Evolutionary conservation across 2,329 filamentous ascomycete species (phyloP).

Genomic region (Penicillium sp.): DNA sequence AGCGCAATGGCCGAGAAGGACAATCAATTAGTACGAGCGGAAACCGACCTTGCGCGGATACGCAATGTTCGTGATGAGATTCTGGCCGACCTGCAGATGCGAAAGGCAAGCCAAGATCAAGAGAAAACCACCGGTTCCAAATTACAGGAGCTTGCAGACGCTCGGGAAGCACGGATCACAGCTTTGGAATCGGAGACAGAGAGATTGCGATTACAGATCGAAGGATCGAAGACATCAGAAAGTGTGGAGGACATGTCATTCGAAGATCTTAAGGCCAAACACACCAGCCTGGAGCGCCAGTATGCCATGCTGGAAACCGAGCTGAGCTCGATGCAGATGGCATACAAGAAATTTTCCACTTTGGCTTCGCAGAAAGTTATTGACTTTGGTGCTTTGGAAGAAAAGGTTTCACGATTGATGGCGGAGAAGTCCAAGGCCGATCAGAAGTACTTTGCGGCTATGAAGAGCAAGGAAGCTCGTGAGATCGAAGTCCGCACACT

Average conservation of each 20-base stretch:
- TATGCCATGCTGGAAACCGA: constrained; percentile 84
- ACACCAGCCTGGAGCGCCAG: constrained; percentile 73
- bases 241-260: constrained; percentile 60
- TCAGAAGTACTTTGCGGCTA: constrained; percentile 94
- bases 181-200: constrained; percentile 81
- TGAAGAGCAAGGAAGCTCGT: constrained; percentile 87
- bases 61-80: constrained; percentile 83
- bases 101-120: constrained; percentile 77
- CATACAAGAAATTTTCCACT: constrained; percentile 85
- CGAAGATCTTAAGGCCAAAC: constrained; percentile 73
- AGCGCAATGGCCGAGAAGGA: constrained; percentile 74
- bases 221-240: constrained; percentile 45
- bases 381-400: constrained; percentile 73
- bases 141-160: constrained; percentile 74
- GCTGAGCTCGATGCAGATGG: constrained; percentile 82
- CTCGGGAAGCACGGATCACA: constrained; percentile 76
- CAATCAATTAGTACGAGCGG: constrained; percentile 74
- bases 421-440: constrained; percentile 96
- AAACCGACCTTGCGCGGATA: constrained; percentile 83
- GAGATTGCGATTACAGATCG: constrained; percentile 61
- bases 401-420: constrained; percentile 69
- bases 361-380: constrained; percentile 83
- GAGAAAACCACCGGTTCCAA: constrained; percentile 69
- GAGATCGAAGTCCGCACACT: constrained; percentile 77
- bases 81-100: constrained; percentile 74